phyloP scores from a whole-genome alignment of 2,329 filamentous ascomycete species.

The Botrytis cinerea region DNA sequence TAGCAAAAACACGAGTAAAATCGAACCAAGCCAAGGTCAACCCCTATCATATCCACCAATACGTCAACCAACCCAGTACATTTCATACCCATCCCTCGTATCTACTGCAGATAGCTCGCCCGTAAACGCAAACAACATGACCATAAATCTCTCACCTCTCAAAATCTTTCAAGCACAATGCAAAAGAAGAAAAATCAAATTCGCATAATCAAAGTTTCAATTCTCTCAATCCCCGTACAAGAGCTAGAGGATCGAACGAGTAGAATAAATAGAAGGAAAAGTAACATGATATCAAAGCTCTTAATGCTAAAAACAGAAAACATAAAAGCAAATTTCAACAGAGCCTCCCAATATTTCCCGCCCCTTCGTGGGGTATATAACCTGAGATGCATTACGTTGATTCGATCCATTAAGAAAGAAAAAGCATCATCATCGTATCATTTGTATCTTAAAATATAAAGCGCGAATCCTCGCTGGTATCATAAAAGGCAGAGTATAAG shows the following conservation, averaged over 20 bases:
- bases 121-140: neutral
- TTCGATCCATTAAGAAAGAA: constrained; percentile 17
- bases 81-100: neutral
- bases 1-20: neutral
- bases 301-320: neutral
- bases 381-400: constrained; percentile 10
- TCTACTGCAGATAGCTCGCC: neutral
- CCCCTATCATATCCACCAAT: constrained; percentile 1
- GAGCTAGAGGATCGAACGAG: neutral
- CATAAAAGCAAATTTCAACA: constrained; percentile 2
- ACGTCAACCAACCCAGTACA: constrained; percentile 2
- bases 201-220: neutral
- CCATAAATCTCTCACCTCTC: neutral
- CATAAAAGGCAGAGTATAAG: constrained; percentile 18
- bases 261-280: neutral
- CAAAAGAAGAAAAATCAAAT: neutral
- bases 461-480: constrained; percentile 18
- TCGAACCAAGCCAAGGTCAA: neutral
- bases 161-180: neutral
- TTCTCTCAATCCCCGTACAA: neutral
- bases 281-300: constrained; percentile 11
- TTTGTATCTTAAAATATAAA: constrained; percentile 19
- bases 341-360: constrained; percentile 12
- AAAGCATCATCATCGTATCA: constrained; percentile 13
- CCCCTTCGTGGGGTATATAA: constrained; percentile 3